These are phyloP conservation scores for Fusarium pininemorale DNA, from an alignment of 2,329 filamentous ascomycete species.

Conservation along the genomic window DNA sequence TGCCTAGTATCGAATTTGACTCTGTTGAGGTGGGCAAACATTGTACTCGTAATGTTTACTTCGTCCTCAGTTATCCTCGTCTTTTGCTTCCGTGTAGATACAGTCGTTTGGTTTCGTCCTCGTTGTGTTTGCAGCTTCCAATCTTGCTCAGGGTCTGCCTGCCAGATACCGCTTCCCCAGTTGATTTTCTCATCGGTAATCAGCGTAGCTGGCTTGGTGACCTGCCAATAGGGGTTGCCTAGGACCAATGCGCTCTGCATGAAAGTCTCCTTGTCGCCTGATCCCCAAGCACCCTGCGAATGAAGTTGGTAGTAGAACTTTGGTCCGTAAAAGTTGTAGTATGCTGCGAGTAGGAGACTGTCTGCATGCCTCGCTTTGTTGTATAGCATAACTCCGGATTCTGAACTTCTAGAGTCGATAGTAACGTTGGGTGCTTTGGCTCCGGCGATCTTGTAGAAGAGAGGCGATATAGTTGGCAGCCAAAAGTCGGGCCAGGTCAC, in stretches of 20 bases:
- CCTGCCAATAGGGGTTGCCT: constrained; percentile 34
- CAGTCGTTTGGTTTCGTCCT: not conserved
- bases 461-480: constrained; percentile 37
- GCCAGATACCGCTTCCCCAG: constrained; percentile 40
- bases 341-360: constrained; percentile 33
- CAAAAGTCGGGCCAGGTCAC: constrained; percentile 42
- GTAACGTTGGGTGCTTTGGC: constrained; percentile 26
- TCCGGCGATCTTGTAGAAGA: constrained; percentile 36
- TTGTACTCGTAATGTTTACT: constrained; percentile 17
- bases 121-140: constrained; percentile 15
- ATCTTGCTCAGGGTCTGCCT: constrained; percentile 38
- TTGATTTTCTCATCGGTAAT: constrained; percentile 24
- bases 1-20: constrained; percentile 36
- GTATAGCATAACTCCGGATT: constrained; percentile 37
- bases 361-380: constrained; percentile 34
- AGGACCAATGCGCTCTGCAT: constrained; percentile 32
- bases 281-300: constrained; percentile 41
- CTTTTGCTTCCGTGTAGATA: not conserved
- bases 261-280: constrained; percentile 40
- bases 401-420: constrained; percentile 29
- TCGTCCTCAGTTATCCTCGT: not conserved
- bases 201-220: constrained; percentile 15
- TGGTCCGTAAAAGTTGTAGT: constrained; percentile 40
- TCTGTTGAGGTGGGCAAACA: constrained; percentile 40
- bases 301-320: constrained; percentile 39